Evolutionary conservation across 1,139 yeast species (phyloP).

Genomic region (Scheffersomyces cryptocercus): DNA sequence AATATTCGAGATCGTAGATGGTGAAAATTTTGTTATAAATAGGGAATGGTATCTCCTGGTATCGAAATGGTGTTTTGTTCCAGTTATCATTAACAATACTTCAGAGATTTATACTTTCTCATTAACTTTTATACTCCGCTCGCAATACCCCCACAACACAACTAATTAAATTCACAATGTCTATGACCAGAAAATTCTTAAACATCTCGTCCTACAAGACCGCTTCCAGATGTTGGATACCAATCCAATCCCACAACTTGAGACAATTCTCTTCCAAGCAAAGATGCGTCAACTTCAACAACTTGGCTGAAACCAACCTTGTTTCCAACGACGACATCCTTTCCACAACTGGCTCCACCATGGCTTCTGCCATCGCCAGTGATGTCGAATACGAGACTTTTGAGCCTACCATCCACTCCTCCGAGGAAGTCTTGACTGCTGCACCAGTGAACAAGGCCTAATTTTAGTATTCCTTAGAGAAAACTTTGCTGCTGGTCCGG

Average conservation of each 20-base stretch:
- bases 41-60: too few relatives aligned
- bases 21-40: too few relatives aligned
- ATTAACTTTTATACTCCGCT: background rate
- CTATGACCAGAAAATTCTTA: conserved; percentile 30
- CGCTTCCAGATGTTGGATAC: conserved; percentile 50
- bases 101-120: background rate
- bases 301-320: conserved; percentile 30
- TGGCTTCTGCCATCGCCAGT: conserved; percentile 8
- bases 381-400: conserved; percentile 29
- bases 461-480: background rate
- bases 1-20: background rate
- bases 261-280: conserved; percentile 40
- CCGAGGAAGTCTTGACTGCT: conserved; percentile 47
- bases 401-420: conserved; percentile 43
- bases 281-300: conserved; percentile 40
- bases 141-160: background rate
- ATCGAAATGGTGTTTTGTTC: too few relatives aligned
- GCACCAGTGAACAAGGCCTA: conserved; percentile 45
- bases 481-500: background rate
- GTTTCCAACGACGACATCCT: conserved; percentile 42
- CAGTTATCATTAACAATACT: too few relatives aligned
- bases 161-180: conserved; percentile 20
- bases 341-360: conserved; percentile 11
- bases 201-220: conserved; percentile 41
- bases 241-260: conserved; percentile 21